Base-by-base conservation (phyloP, 1,284 basidiomycete genomes). In the Inonotus hispidus region DNA sequence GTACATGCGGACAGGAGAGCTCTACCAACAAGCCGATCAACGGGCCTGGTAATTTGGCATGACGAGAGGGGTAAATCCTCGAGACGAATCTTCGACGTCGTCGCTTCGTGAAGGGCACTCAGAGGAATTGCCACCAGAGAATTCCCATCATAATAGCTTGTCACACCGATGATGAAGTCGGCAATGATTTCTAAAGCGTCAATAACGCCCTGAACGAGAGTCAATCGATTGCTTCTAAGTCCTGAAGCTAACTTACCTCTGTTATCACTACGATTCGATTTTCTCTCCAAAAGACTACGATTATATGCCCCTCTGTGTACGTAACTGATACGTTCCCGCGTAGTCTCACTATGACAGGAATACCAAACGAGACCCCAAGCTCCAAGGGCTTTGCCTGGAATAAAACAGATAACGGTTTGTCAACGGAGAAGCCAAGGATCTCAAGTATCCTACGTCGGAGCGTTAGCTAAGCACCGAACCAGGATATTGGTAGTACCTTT, bases 221-320 rank as follows among this genome's bases (percentile, higher is more conserved):
- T n/a, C n/a, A n/a, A n/a, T n/a, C n/a, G n/a, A n/a, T n/a, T n/a
- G n/a, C n/a, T n/a, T n/a, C n/a, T n/a, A n/a, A n/a, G n/a, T n/a
- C n/a, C n/a, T n/a, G n/a, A n/a, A n/a, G n/a, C n/a, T n/a, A 16
- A 46, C 60, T 43, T 29, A 62, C 60, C 32, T 58, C 55, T 37
- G 37, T 46, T 21, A 62, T 53, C 25, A 47, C 43, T 8, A 58
- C 49, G 3, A 41, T 23, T 8, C 47, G 46, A 10, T 37, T 25
- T n/a, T 62, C 49, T 2, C 32, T 53, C 60, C 60, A 62, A 32
- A 58, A 53, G 13, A 29, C 10, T 1, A 62, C n/a, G 14, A 46
- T 38, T 6, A 58, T n/a, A 8, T 52, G 14, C 13, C 60, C 60
- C 41, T 61, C 53, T 10, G 56, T 53, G 27, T 62, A 62, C 3